Percentiles rank a stretch among this genome's conserved stretches.
Evolutionary conservation across 805 yeast genomes (phyloP).

Genomic region (Metschnikowia vanudenii): DNA sequence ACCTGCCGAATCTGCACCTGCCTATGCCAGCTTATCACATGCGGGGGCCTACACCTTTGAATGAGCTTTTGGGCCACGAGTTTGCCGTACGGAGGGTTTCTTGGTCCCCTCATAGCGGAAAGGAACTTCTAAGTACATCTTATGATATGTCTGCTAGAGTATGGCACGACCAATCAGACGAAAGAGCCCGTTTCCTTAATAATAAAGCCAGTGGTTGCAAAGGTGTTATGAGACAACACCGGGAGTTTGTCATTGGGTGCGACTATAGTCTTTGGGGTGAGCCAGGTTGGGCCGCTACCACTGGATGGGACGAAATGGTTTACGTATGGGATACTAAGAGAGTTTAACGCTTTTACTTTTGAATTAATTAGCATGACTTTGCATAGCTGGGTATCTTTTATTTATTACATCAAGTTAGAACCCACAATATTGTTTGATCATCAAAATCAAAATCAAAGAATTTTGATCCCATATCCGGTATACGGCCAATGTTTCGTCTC

Average conservation of each 20-base stretch:
- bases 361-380: neutral
- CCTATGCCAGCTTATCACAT: conserved; percentile 43
- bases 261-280: conserved; percentile 98
- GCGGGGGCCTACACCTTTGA: conserved; percentile 64
- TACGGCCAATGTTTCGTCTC: neutral
- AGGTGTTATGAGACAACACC: conserved; percentile 64
- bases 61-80: conserved; percentile 82
- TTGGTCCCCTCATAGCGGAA: conserved; percentile 88
- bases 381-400: too few relatives aligned
- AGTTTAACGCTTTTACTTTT: conserved; percentile 13
- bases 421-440: too few relatives aligned
- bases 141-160: conserved; percentile 92
- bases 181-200: conserved; percentile 47
- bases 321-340: conserved; percentile 79
- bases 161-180: conserved; percentile 74
- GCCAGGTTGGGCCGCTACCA: conserved; percentile 92
- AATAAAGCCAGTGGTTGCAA: conserved; percentile 48
- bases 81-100: conserved; percentile 78
- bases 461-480: too few relatives aligned
- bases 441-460: too few relatives aligned
- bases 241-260: conserved; percentile 88
- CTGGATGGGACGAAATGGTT: conserved; percentile 96
- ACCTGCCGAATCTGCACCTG: conserved; percentile 34
- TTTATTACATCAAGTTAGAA: too few relatives aligned
- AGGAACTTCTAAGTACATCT: conserved; percentile 68